Evolutionary conservation across 306 rosid species (phyloP).

Genomic region (Luffa aegyptiaca): DNA sequence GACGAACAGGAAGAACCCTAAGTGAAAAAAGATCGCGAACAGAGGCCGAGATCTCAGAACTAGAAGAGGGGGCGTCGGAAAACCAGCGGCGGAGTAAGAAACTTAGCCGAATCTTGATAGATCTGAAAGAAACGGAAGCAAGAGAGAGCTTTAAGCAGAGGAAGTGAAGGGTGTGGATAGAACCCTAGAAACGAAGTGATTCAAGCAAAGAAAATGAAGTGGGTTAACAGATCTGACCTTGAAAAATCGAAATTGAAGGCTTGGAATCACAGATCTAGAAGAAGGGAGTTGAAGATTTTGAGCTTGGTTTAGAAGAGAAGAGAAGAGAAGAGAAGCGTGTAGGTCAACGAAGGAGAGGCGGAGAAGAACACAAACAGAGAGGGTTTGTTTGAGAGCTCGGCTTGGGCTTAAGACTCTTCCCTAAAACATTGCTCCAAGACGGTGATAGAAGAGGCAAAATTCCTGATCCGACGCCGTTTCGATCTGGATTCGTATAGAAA

Average conservation of each 20-base stretch:
- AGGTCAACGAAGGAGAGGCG: constrained; percentile 44
- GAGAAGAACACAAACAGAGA: background rate
- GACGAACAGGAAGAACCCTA: constrained; percentile 20
- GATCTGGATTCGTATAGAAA: background rate
- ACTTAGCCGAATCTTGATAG: constrained; percentile 6
- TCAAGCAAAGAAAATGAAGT: background rate
- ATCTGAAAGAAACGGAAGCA: constrained; percentile 35
- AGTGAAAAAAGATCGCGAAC: constrained; percentile 12
- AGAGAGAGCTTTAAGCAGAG: background rate
- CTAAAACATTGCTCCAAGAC: background rate
- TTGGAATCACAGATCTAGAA: constrained; percentile 26
- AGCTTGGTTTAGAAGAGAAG: background rate
- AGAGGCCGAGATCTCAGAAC: constrained; percentile 18
- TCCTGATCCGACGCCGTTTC: background rate
- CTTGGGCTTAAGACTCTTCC: background rate
- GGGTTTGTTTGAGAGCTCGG: background rate
- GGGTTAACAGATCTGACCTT: constrained; percentile 47
- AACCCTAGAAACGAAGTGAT: constrained; percentile 28
- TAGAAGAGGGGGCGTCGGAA: constrained; percentile 12
- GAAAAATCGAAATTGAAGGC: constrained; percentile 1
- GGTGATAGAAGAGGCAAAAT: background rate
- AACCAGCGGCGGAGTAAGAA: background rate
- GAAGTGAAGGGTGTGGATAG: constrained; percentile 6
- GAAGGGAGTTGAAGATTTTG: background rate
- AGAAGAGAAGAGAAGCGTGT: background rate